Evolutionary conservation across 2,329 filamentous ascomycete genomes (phyloP).

Genomic region (Trichophyton simii): DNA sequence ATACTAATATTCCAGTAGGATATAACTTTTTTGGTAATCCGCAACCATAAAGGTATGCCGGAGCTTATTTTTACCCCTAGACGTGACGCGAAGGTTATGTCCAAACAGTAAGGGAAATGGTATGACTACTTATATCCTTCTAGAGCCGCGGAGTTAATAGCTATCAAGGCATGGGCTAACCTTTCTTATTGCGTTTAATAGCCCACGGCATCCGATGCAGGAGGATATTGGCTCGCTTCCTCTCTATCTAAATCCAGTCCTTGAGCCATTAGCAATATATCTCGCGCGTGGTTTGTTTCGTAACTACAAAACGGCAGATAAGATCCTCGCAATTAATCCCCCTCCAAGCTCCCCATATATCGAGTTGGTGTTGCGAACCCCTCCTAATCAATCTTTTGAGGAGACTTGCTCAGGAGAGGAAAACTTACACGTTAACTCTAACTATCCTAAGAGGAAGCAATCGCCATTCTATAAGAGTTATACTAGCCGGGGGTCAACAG

Average conservation of each 20-base stretch:
- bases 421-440: neutral
- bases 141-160: too few relatives aligned
- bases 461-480: neutral
- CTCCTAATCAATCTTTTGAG: neutral
- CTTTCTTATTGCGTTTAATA: too few relatives aligned
- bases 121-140: too few relatives aligned
- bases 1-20: too few relatives aligned
- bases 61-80: too few relatives aligned
- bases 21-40: too few relatives aligned
- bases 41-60: too few relatives aligned
- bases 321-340: conserved; percentile 7
- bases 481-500: neutral
- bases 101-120: too few relatives aligned
- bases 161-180: too few relatives aligned
- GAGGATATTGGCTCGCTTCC: conserved; percentile 7
- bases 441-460: neutral
- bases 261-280: conserved; percentile 5
- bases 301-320: conserved; percentile 7
- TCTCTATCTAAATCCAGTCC: conserved; percentile 7
- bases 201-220: conserved; percentile 6
- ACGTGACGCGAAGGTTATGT: too few relatives aligned
- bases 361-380: neutral
- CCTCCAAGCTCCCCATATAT: neutral
- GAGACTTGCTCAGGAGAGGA: neutral
- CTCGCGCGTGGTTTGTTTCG: conserved; percentile 6